A percentile compares a stretch with the other conserved stretches of the same genome.
Evolutionary conservation across 352 stramenopile species (phyloP).

Genomic region (Pythium chondricola): DNA sequence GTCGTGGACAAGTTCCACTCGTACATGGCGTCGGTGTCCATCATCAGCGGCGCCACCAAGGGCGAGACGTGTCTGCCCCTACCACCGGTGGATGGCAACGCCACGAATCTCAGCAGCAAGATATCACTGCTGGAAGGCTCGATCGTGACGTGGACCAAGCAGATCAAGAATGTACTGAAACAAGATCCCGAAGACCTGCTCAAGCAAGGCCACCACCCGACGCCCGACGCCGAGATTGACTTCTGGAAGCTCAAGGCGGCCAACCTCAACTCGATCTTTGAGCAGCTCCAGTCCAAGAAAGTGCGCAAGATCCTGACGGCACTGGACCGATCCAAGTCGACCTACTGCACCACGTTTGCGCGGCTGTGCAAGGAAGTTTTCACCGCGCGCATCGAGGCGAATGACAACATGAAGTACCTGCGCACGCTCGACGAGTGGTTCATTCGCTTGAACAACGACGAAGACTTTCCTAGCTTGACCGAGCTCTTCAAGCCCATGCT

Average conservation of each 20-base stretch:
- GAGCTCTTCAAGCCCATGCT: slow-evolving; percentile 98
- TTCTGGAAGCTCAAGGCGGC: slow-evolving; percentile 98
- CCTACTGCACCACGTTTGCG: slow-evolving; percentile 95
- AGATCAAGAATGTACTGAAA: slow-evolving; percentile 98
- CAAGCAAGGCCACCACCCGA: slow-evolving; percentile 95
- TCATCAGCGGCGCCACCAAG: slow-evolving; percentile 96
- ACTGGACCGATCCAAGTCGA: slow-evolving; percentile 94
- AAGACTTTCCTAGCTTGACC: slow-evolving; percentile 90
- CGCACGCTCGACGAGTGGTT: slow-evolving; percentile 96
- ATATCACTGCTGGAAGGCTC: slow-evolving; percentile 96
- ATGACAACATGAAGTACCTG: slow-evolving; percentile 98
- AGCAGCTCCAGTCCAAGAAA: slow-evolving; percentile 90
- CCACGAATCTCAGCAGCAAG: slow-evolving; percentile 82
- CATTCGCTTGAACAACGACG: slow-evolving; percentile 92
- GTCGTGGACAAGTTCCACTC: slow-evolving; percentile 97
- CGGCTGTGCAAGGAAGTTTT: slow-evolving; percentile 97
- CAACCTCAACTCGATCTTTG: slow-evolving; percentile 94
- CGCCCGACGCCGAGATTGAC: slow-evolving; percentile 94
- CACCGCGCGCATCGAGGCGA: slow-evolving; percentile 93
- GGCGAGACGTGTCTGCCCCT: slow-evolving; percentile 96
- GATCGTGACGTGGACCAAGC: slow-evolving; percentile 99
- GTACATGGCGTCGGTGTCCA: slow-evolving; percentile 94
- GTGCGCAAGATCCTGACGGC: slow-evolving; percentile 93
- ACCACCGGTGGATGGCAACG: slow-evolving; percentile 86
- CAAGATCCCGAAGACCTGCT: slow-evolving; percentile 95